Evolutionary conservation across 2,329 filamentous ascomycete genomes (phyloP).

Genomic region (Cordyceps farinosa): DNA sequence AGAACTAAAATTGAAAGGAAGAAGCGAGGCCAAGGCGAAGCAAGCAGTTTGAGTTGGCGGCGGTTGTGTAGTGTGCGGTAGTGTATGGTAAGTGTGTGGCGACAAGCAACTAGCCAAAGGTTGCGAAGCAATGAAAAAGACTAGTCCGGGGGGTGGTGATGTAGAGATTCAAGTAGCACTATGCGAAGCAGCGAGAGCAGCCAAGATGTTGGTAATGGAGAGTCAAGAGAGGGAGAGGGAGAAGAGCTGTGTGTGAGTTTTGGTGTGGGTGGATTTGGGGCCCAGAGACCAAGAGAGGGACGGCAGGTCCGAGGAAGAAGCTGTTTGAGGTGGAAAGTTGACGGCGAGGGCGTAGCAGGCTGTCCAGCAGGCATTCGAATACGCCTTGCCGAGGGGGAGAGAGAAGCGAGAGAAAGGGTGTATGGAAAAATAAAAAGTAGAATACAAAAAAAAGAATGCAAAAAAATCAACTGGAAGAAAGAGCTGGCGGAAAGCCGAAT

Average conservation of each 20-base stretch:
- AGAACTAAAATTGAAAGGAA: not conserved
- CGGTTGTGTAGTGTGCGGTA: not conserved
- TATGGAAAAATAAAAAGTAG: not conserved
- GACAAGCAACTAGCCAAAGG: not conserved
- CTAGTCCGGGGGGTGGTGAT: not conserved
- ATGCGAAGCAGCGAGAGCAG: not conserved
- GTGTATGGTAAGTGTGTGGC: not conserved
- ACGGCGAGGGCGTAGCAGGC: not conserved
- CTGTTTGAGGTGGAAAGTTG: conserved; percentile 1
- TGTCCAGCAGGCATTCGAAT: too few relatives aligned
- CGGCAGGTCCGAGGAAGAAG: conserved; percentile 13
- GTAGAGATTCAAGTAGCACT: not conserved
- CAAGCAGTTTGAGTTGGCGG: not conserved
- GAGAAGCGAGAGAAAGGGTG: too few relatives aligned
- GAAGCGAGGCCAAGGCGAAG: conserved; percentile 14
- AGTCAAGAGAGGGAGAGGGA: not conserved
- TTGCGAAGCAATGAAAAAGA: not conserved
- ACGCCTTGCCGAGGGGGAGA: too few relatives aligned
- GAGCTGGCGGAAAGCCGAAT: conserved; percentile 1
- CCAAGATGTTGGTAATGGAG: not conserved
- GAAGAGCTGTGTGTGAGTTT: conserved; percentile 15
- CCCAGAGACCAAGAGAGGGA: conserved; percentile 13
- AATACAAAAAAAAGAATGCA: not conserved
- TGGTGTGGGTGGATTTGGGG: conserved; percentile 15
- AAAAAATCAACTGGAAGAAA: not conserved